Evolutionary conservation across 2,329 filamentous ascomycete species (phyloP), one percentile per base, ranked within the genome.

Genomic region (Colletotrichum tofieldiae): DNA sequence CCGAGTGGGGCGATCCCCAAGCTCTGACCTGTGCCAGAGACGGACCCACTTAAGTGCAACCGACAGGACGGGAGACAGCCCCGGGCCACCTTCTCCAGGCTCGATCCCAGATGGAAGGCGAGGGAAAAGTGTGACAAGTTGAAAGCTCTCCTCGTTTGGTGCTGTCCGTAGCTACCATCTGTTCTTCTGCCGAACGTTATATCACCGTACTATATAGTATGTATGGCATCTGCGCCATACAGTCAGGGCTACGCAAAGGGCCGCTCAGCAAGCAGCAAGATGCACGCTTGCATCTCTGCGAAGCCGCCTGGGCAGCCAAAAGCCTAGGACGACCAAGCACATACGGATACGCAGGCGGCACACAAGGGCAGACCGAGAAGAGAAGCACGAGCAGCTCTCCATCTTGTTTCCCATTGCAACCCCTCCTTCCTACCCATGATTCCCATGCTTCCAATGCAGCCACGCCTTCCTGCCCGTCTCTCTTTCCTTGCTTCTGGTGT

Each of bases 41-140:
- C 26, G 26, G 11, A 37, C n/a, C 58, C 37, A 63, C 59, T 60
- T 37, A 26, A 51, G 45, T 63, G 65, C 59, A 61, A 72, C 65
- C 65, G 65, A 72, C 43, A 59, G 59, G 52, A 52, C 65, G 65
- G 69, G 59, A 69, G 49, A 29, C 51, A 39, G 45, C 29, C 65
- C 58, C 65, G 65, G 65, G 52, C 45, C 45, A 47, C 29, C 23
- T 47, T 43, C 43, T 68, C 58, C 69, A 72, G 35, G 52, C 58
- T 37, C 37, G 5, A 64, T 64, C 52, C 52, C 37, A 45, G 39
- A 16, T 18, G 9, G 62, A 41, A 37, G n/a, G 7, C 20, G 9
- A 55, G 16, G 35, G 37, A 37, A 39, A 29, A 41, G n/a, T 12
- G n/a, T 37, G 59, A 62, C 26, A 49, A 49, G 52, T 20, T 18